These are phyloP conservation scores for Eimeria sp. DNA, from an alignment of 169 alveolate species.

Conservation along the genomic window DNA sequence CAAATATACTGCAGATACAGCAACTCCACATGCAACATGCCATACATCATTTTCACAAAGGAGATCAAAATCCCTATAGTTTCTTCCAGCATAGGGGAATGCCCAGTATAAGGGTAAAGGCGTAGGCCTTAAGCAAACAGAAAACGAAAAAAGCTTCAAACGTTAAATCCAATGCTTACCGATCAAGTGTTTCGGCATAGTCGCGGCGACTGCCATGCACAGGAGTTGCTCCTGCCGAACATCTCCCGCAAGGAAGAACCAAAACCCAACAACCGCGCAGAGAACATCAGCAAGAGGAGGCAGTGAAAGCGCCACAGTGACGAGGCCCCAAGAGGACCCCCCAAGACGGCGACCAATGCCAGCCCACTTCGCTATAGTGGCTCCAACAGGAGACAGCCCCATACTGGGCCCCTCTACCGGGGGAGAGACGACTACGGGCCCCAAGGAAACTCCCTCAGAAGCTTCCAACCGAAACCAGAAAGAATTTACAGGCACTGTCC, in stretches of 20 bases:
- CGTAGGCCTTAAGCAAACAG: neutral
- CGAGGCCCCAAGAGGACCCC: slow-evolving; percentile 63
- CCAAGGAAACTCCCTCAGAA: neutral
- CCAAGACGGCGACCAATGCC: slow-evolving; percentile 28
- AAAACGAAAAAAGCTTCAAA: neutral
- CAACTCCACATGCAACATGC: neutral
- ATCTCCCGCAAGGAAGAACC: slow-evolving; percentile 54
- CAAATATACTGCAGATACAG: slow-evolving; percentile 10
- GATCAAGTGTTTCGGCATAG: slow-evolving; percentile 62
- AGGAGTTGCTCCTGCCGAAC: slow-evolving; percentile 62
- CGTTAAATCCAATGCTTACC: neutral
- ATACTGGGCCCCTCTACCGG: slow-evolving; percentile 15
- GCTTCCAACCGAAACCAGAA: slow-evolving; percentile 36
- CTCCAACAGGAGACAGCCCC: slow-evolving; percentile 35
- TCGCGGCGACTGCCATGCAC: slow-evolving; percentile 63
- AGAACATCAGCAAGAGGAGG: slow-evolving; percentile 60
- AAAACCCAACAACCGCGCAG: slow-evolving; percentile 35
- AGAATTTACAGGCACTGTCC: slow-evolving; percentile 57
- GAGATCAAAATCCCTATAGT: neutral
- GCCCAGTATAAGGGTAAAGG: neutral
- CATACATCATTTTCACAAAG: neutral
- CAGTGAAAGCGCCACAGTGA: slow-evolving; percentile 23
- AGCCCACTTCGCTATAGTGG: slow-evolving; percentile 32
- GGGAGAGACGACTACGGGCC: slow-evolving; percentile 11
- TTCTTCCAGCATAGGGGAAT: neutral